Conservation (phyloP, 345 rosid genomes). For the Eucalyptus rudis region DNA sequence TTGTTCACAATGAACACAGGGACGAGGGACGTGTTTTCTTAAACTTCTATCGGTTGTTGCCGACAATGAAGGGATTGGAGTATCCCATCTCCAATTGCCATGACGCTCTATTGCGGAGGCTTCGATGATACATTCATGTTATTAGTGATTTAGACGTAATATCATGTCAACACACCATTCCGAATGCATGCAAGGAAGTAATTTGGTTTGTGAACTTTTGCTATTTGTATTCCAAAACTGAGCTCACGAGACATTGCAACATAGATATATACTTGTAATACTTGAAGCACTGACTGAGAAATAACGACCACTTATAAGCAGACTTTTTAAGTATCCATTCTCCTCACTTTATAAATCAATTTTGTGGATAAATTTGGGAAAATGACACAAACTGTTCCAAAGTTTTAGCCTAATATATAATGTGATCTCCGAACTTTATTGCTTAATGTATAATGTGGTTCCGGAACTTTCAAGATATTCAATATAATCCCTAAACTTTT, state of each 20-base stretch:
- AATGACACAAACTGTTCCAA: too few relatives aligned
- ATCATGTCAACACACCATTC: background rate
- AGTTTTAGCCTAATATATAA: too few relatives aligned
- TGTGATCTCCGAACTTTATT: too few relatives aligned
- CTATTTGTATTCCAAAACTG: background rate
- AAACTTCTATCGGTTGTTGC: slow-evolving; percentile 17
- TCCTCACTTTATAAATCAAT: background rate
- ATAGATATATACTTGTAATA: background rate
- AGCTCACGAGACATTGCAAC: background rate
- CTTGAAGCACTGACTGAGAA: background rate
- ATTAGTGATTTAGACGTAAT: background rate
- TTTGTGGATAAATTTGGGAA: background rate
- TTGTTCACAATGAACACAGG: slow-evolving; percentile 30
- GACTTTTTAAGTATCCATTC: background rate
- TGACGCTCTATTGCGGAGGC: slow-evolving; percentile 8
- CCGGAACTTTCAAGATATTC: rapidly evolving
- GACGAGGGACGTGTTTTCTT: slow-evolving; percentile 19
- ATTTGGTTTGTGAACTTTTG: background rate
- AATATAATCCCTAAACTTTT: too few relatives aligned
- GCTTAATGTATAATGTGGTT: too few relatives aligned
- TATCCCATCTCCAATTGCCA: slow-evolving; percentile 22
- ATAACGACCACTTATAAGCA: background rate
- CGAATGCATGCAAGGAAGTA: background rate
- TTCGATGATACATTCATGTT: slow-evolving; percentile 16
- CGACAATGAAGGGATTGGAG: slow-evolving; percentile 5